Conservation (phyloP, 2,329 filamentous ascomycete species). For the Alternaria panax region DNA sequence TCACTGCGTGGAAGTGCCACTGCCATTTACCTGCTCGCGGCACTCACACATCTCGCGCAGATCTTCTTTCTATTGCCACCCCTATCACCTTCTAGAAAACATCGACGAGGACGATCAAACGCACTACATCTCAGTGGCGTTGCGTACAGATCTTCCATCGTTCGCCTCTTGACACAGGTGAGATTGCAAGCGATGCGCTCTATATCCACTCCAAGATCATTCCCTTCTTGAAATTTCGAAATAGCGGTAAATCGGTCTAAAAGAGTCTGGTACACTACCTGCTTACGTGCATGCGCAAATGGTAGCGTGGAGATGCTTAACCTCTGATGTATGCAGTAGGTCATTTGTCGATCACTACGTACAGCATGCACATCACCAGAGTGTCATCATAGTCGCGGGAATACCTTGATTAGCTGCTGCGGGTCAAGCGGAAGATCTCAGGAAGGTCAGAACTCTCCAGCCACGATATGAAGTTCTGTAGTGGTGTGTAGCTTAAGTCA, state of each 20-base stretch:
- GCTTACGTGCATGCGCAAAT: conserved; percentile 7
- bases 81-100: not conserved
- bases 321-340: not conserved
- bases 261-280: conserved; percentile 2
- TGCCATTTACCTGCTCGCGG: not conserved
- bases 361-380: not conserved
- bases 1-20: not conserved
- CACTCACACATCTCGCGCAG: not conserved
- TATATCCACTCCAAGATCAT: conserved; percentile 1
- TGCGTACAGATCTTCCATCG: not conserved
- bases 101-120: conserved; percentile 1
- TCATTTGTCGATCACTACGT: not conserved
- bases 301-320: not conserved
- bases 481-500: conserved; percentile 14
- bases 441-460: not conserved
- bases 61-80: not conserved
- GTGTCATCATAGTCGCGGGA: not conserved
- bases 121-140: conserved; percentile 1
- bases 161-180: not conserved
- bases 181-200: not conserved
- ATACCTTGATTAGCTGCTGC: not conserved
- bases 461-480: conserved; percentile 3
- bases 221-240: not conserved
- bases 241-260: not conserved
- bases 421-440: not conserved